Evolutionary conservation across 139 green algal genomes (phyloP).

Genomic region (Zygnema cylindricum): DNA sequence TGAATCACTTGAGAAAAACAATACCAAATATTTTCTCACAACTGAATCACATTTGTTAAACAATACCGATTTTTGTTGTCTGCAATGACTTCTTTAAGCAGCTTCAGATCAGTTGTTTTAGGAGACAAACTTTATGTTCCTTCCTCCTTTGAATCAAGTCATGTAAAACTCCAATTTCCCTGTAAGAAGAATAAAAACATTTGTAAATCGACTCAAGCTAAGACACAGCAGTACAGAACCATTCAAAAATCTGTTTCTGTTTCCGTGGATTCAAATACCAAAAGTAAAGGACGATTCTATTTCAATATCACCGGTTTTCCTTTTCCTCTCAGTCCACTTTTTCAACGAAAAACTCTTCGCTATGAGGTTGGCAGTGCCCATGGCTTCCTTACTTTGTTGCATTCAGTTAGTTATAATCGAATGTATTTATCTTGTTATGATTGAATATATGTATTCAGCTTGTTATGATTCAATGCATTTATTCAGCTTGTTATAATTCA

Average conservation of each 20-base stretch:
- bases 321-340: conserved; percentile 84
- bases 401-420: not conserved
- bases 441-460: not conserved
- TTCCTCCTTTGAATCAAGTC: not conserved
- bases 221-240: not conserved
- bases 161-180: not conserved
- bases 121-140: too few relatives aligned
- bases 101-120: too few relatives aligned
- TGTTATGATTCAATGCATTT: not conserved
- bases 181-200: too few relatives aligned
- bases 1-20: too few relatives aligned
- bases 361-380: conserved; percentile 68
- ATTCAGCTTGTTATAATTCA: not conserved
- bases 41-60: too few relatives aligned
- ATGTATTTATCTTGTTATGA: not conserved
- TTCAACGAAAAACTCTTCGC: conserved; percentile 73
- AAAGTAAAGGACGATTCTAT: conserved; percentile 18
- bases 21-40: too few relatives aligned
- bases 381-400: not conserved
- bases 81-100: too few relatives aligned
- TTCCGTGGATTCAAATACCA: not conserved
- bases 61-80: too few relatives aligned
- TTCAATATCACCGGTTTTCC: conserved; percentile 83
- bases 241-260: not conserved
- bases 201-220: too few relatives aligned